Conservation (phyloP, 2,329 filamentous ascomycete genomes). For the Alternaria panax region DNA sequence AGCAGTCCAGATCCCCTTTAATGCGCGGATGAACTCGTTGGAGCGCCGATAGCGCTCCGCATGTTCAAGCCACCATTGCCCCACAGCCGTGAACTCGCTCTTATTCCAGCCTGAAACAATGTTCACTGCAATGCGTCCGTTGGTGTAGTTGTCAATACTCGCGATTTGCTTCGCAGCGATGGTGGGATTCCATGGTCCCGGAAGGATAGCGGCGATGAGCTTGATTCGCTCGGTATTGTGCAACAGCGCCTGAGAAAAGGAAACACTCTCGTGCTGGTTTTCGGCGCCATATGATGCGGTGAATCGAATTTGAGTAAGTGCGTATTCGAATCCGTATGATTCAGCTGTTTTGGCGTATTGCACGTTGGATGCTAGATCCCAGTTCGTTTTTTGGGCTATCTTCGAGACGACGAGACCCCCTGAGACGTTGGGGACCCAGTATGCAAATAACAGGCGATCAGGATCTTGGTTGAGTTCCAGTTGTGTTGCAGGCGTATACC, state of each 20-base stretch:
- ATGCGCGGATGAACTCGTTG: slow-evolving; percentile 60
- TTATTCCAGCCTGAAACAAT: slow-evolving; percentile 64
- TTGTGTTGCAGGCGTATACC: slow-evolving; percentile 33
- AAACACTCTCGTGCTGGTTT: slow-evolving; percentile 61
- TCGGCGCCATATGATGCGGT: slow-evolving; percentile 60
- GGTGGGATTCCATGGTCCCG: slow-evolving; percentile 49
- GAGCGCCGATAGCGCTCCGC: slow-evolving; percentile 60
- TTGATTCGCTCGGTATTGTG: slow-evolving; percentile 58
- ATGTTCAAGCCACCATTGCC: slow-evolving; percentile 64
- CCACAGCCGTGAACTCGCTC: slow-evolving; percentile 60
- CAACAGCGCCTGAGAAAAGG: slow-evolving; percentile 59
- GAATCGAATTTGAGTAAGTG: slow-evolving; percentile 61
- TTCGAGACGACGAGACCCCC: slow-evolving; percentile 62
- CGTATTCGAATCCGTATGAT: slow-evolving; percentile 60
- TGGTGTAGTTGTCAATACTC: slow-evolving; percentile 60
- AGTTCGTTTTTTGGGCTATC: slow-evolving; percentile 59
- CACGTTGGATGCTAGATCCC: slow-evolving; percentile 59
- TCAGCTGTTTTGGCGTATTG: slow-evolving; percentile 60
- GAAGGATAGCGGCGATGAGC: slow-evolving; percentile 61
- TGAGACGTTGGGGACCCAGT: slow-evolving; percentile 64
- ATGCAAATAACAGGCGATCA: slow-evolving; percentile 57
- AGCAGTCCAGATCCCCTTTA: slow-evolving; percentile 61
- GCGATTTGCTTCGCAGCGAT: slow-evolving; percentile 63
- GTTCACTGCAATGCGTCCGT: slow-evolving; percentile 62
- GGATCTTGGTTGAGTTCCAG: slow-evolving; percentile 54